phyloP scores from a whole-genome alignment of 202 grass and related monocot genomes.

The Bolboschoenoplectus hybrid region DNA sequence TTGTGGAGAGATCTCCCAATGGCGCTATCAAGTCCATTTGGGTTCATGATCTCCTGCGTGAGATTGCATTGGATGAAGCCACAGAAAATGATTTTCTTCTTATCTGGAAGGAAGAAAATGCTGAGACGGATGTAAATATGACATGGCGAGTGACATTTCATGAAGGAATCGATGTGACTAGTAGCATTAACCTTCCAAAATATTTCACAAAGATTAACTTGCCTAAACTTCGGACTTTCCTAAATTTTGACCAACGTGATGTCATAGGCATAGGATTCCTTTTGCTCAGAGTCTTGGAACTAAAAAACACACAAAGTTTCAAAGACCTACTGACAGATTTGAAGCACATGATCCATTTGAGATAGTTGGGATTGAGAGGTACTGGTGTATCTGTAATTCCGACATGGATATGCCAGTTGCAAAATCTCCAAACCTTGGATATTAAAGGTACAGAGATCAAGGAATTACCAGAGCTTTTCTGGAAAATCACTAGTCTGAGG shows the following conservation, averaged over 20 bases:
- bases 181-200: neutral
- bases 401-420: neutral
- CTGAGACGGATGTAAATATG: neutral
- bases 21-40: neutral
- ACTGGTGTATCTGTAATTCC: neutral
- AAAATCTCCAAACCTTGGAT: slow-evolving; percentile 32
- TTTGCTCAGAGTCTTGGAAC: slow-evolving; percentile 31
- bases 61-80: neutral
- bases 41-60: slow-evolving; percentile 27
- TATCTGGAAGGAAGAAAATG: neutral
- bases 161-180: neutral
- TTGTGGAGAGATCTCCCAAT: neutral
- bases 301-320: neutral
- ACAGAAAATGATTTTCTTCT: slow-evolving; percentile 6
- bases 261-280: neutral
- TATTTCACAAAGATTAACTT: neutral
- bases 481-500: neutral
- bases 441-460: neutral
- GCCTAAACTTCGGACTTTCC: neutral
- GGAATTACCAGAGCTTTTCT: neutral
- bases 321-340: neutral
- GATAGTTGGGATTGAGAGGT: slow-evolving; percentile 24
- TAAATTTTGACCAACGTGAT: neutral
- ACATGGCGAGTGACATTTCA: slow-evolving; percentile 8
- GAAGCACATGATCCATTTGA: slow-evolving; percentile 15